Base-by-base conservation (phyloP, 2,329 filamentous ascomycete species). In the Ascochyta clinopodiicola region DNA sequence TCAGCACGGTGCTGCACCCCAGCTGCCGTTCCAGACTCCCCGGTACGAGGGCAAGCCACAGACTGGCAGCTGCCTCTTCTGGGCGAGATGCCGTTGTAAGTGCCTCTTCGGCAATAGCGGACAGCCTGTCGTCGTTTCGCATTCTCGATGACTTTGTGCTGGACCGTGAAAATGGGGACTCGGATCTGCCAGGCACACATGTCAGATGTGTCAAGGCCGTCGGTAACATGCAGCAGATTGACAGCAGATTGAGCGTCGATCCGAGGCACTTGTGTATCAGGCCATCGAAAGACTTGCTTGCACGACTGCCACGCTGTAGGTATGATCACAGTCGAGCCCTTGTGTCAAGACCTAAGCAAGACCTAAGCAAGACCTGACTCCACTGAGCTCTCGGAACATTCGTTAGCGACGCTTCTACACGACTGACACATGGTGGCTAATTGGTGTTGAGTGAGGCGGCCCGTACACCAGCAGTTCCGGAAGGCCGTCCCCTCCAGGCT, bases 41-140 rank as follows among this genome's bases (percentile, higher is more conserved):
- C 63, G 61, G 63, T 60, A 57, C 45, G 46, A 60, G 52, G 58
- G 67, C 45, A 56, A 44, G 63, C 56, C 45, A 56, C 53, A 56
- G 49, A 52, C 60, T 58, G 44, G 57, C 56, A 72, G 65, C 70
- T 72, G 61, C 69, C 67, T 68, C 40, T 66, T 67, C 46, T 45
- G 63, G 67, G 46, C 48, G 52, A 57, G 49, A 62, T 50, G 46
- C 56, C 66, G 63, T 57, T 60, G 58, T 59, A 55, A 63, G 59
- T 64, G 56, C 59, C 59, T 54, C 19, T 62, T 62, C 46, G 40
- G 60, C 57, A 49, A 59, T 59, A 64, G 64, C 59, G 61, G 66
- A 52, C 62, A 66, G 38, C 52, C 51, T 69, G 62, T 62, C 59
- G 48, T 48, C 52, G 70, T 72, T 72, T 72, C 66, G 65, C 39